Base-by-base conservation (phyloP, 495 filamentous ascomycete species). In the Articulospora tetracladia region DNA sequence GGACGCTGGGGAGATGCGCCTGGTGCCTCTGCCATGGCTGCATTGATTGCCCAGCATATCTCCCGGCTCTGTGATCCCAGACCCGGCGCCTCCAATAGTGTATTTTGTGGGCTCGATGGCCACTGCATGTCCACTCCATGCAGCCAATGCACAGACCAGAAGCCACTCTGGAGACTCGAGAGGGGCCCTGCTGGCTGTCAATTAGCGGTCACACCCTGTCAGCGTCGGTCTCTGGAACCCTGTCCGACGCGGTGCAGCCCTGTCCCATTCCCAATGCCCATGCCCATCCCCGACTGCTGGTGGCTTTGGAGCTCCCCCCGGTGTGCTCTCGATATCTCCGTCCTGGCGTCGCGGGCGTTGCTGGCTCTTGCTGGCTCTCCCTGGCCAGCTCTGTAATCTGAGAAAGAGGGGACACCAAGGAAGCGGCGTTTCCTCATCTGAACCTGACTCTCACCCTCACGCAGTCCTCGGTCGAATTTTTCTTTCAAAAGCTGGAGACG, bases 41-140 rank as follows among this genome's bases (percentile, higher is more conserved):
- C 46, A 22, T 53, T 20, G 13, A 20, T 20, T 20, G 53, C 46
- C 53, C 30, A 32, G 60, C 24, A 19, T 36, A 39, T 49, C 56
- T 56, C 53, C 55, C 55, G 55, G 61, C 48, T 36, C 61, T 36
- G 49, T 44, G 32, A 66, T 55, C 63, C 63, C 55, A 22, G 63
- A 50, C 54, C 58, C 54, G 63, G 54, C 20, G 44, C 17, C 55
- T 26, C 41, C 36, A 55, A 62, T 58, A 58, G 60, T 58, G 30
- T 48, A 24, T 27, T 46, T 34, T 36, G 60, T n/a, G 48, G 60
- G 41, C 36, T n/a, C 53, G 23, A 62, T 34, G 30, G 26, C 12
- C n/a, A 15, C 11, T 20, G 34, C 10, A 10, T 39, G 34, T 10
- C 34, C n/a, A 10, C 34, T 10, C 11, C 50, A 19, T 10, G 10